Evolutionary conservation across 2,329 filamentous ascomycete genomes (phyloP).

Genomic region (Alternaria atra): DNA sequence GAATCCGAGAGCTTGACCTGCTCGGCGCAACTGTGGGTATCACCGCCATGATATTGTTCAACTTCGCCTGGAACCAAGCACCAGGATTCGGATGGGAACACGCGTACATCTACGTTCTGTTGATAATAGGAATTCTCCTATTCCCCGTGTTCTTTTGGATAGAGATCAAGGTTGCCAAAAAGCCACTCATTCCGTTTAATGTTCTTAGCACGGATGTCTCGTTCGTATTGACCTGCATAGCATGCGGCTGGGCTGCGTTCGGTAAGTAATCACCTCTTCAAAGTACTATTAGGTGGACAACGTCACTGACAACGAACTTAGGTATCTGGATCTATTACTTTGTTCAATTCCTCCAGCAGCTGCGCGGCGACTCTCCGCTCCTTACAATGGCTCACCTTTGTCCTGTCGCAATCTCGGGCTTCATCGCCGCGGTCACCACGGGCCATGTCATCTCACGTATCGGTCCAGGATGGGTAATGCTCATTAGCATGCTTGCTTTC

Average conservation of each 20-base stretch:
- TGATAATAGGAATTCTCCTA: constrained; percentile 67
- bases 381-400: constrained; percentile 36
- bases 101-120: constrained; percentile 64
- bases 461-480: constrained; percentile 43
- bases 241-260: constrained; percentile 53
- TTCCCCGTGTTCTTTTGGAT: constrained; percentile 65
- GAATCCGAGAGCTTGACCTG: constrained; percentile 52
- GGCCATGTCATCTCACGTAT: constrained; percentile 43
- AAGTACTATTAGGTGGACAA: too few species aligned
- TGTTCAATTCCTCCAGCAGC: constrained; percentile 39
- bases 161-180: constrained; percentile 55
- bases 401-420: constrained; percentile 41
- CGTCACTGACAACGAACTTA: not conserved
- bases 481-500: constrained; percentile 44
- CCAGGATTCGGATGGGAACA: constrained; percentile 67
- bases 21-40: constrained; percentile 62
- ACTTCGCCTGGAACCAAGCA: constrained; percentile 74
- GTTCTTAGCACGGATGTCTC: constrained; percentile 59
- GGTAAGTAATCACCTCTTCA: constrained; percentile 26
- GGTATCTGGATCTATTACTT: constrained; percentile 47
- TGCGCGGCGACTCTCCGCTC: constrained; percentile 38
- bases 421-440: constrained; percentile 44
- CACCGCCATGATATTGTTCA: constrained; percentile 65
- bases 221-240: constrained; percentile 66
- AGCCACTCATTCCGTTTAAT: constrained; percentile 67